Evolutionary conservation across 2,329 filamentous ascomycete genomes (phyloP), one percentile per base, ranked within the genome.

Genomic region (Fusarium setosum): DNA sequence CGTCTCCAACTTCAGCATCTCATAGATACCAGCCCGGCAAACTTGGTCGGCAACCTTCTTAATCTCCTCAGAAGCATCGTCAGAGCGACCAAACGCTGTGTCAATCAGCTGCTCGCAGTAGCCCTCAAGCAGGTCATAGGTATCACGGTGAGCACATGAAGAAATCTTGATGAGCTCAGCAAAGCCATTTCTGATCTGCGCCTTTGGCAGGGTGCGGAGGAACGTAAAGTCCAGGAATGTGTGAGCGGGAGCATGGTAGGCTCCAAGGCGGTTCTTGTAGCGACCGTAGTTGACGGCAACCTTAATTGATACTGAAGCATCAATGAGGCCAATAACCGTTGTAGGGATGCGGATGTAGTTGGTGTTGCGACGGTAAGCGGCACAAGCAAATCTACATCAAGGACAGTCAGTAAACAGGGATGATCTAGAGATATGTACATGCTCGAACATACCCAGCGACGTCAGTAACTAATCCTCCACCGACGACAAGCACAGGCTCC

Each of bases 111-210:
- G 79, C 81, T 92, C 90, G 70, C 89, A 92, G 76, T 88, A 89
- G 70, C 87, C 84, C 75, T 92, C 89, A 7, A 92, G 82, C 41
- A 92, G 75, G 61, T 92, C 82, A 71, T 91, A 92, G 0, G 90
- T 91, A 17, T 83, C 78, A 20, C 86, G 78, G 73, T 92, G 88
- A 13, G 88, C 88, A 72, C 90, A 92, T 2, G 88, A 90, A 0
- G 89, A 90, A 67, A 92, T 92, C 80, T 92, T 92, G 80, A 92
- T 92, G 66, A 92, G 75, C 79, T 92, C 90, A 18, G 90, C 90
- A 65, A 92, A 92, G 0, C 90, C 90, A 61, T 92, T 92, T 56
- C 90, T 83, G 72, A 92, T 89, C 75, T 92, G 90, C 3, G 88
- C 86, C 10, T 82, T 82, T 0, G 90, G 89, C 0, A 92, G 80